Conservation (phyloP, 805 yeast genomes). For the Barnettozyma wickerhamii region DNA sequence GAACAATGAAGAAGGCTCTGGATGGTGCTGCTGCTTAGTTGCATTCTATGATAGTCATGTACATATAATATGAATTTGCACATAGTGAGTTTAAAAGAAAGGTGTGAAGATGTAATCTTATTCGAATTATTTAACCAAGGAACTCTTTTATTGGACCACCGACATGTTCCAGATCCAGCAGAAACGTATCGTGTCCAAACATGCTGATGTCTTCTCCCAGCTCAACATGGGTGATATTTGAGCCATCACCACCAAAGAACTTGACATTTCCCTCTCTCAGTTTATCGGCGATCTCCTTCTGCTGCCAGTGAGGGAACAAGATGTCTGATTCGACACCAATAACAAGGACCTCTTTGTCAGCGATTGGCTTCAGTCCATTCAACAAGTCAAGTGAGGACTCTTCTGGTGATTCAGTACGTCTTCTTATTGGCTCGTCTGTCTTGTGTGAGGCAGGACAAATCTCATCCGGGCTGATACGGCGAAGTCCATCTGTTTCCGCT, state of each 20-base stretch:
- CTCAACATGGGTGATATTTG: constrained; percentile 59
- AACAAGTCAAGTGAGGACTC: constrained; percentile 58
- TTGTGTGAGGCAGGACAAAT: constrained; percentile 39
- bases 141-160: constrained; percentile 73
- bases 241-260: constrained; percentile 31
- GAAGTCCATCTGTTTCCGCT: constrained; percentile 23
- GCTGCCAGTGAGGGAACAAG: constrained; percentile 94
- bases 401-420: constrained; percentile 44
- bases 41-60: constrained; percentile 3
- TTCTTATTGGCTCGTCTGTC: constrained; percentile 50
- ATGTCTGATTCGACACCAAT: constrained; percentile 93
- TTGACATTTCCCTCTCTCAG: constrained; percentile 34
- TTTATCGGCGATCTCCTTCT: constrained; percentile 68
- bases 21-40: constrained; percentile 12
- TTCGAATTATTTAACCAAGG: constrained; percentile 32
- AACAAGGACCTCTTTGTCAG: constrained; percentile 64
- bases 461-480: constrained; percentile 23
- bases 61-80: too few relatives aligned
- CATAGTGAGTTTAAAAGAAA: constrained; percentile 5
- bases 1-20: constrained; percentile 22
- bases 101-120: background rate
- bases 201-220: constrained; percentile 71
- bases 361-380: constrained; percentile 59
- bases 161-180: constrained; percentile 72
- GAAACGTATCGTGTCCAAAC: constrained; percentile 90